Conservation (phyloP, 129 eudicot species). For the Lactuca sativa region DNA sequence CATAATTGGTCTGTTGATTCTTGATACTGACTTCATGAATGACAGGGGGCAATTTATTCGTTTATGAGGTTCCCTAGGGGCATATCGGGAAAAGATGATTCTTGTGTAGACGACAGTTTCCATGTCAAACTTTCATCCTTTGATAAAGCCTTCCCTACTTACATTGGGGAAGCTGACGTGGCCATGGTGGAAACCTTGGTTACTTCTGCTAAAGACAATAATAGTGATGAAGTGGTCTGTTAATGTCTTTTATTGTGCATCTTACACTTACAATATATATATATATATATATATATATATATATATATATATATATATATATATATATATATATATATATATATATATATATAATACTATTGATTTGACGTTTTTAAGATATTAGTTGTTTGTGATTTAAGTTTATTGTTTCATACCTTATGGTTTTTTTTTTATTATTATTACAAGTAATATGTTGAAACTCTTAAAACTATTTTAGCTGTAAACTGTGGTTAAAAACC, state of each 20-base stretch:
- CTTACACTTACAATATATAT: no score
- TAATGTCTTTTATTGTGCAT: neutral
- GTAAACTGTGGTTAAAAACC: no score
- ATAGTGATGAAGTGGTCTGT: conserved; percentile 46
- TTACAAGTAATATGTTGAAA: no score
- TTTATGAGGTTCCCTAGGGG: conserved; percentile 85
- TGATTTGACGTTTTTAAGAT: no score
- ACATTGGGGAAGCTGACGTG: conserved; percentile 41
- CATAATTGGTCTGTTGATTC: conserved; percentile 4
- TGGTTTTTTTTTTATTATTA: no score
- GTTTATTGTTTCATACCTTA: no score
- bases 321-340: no score
- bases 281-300: no score
- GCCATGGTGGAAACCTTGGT: conserved; percentile 55
- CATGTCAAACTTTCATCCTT: conserved; percentile 26
- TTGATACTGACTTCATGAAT: conserved; percentile 21
- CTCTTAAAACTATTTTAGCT: no score
- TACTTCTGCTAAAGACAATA: conserved; percentile 23
- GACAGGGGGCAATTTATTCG: conserved; percentile 56
- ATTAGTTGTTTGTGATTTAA: no score
- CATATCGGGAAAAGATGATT: conserved; percentile 36
- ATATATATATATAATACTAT: no score
- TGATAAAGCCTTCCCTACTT: conserved; percentile 52
- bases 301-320: no score
- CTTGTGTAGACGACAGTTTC: conserved; percentile 17